Evolutionary conservation across 73 alveolate genomes (phyloP).

Genomic region (Durusdinium trenchii): DNA sequence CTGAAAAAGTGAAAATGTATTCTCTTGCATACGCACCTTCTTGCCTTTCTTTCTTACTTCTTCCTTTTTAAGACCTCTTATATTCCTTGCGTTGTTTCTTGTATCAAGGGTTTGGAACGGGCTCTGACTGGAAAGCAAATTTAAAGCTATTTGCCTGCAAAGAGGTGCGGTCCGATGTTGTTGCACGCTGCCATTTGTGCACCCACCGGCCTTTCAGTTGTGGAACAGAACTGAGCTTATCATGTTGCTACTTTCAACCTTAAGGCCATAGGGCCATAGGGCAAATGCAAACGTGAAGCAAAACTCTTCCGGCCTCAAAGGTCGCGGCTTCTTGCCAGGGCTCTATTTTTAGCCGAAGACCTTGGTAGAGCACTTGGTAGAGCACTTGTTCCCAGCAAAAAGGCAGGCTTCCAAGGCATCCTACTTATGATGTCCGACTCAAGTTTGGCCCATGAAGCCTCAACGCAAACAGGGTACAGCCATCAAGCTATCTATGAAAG

Average conservation of each 20-base stretch:
- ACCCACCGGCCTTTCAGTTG: constrained; percentile 40
- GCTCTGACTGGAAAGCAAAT: too few relatives aligned
- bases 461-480: background rate
- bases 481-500: background rate
- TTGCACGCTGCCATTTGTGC: constrained; percentile 36
- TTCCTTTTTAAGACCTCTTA: too few relatives aligned
- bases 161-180: constrained; percentile 63
- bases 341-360: constrained; percentile 51
- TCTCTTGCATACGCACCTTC: too few relatives aligned
- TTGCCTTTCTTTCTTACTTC: too few relatives aligned
- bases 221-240: too few relatives aligned
- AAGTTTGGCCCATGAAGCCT: constrained; percentile 95
- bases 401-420: background rate
- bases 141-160: too few relatives aligned
- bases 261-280: too few relatives aligned
- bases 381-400: too few relatives aligned
- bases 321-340: constrained; percentile 73
- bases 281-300: too few relatives aligned
- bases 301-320: constrained; percentile 42
- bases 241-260: too few relatives aligned
- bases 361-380: background rate
- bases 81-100: too few relatives aligned
- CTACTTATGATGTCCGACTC: constrained; percentile 56
- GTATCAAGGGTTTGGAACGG: too few relatives aligned
- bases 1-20: background rate